Evolutionary conservation across 2,329 filamentous ascomycete species (phyloP), one percentile per base, ranked within the genome.

Genomic region (Xylaria sp.): DNA sequence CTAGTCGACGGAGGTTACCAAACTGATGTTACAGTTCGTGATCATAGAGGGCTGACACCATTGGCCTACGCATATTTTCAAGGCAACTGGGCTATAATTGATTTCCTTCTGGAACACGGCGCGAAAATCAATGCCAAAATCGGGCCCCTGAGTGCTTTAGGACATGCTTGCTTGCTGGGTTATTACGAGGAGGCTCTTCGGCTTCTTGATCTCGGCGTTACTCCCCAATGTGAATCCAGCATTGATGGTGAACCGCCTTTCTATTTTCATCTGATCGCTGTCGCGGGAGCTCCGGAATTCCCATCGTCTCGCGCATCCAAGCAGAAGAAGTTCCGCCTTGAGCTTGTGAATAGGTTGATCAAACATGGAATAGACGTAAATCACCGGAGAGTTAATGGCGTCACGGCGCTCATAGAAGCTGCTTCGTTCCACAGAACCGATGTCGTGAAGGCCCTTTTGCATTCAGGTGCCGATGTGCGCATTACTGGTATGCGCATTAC

Each of bases 171-270:
- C 56, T 49, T 59, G 26, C 15, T 64, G 15, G 54, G 62, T 1
- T 69, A 67, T 28, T 74, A 73, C 54, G 54, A 36, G 17, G 74
- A 74, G 53, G 73, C 73, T 44, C 56, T 73, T 51, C 64, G 69
- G 20, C 54, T 75, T 28, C 69, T 74, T n/a, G 69, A 74, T 48
- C 63, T 74, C 26, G 73, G 72, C 15, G 70, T 60, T 13, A 68
- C 66, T n/a, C 42, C 44, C 31, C 20, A 64, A 38, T 68, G 11
- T 2, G 23, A 23, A 23, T 17, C 5, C 44, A 48, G 4, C 46
- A 44, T 2, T 7, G 2, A 28, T 36, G 7, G 28, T 48, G 10
- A 11, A 20, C 4, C 4, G 11, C 38, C 36, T 26, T 3, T 49
- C 53, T 68, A 38, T 26, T 36, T 31, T 44, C 48, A 56, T 61